Conservation (phyloP, 2,329 filamentous ascomycete genomes). For the Arthrinium phaeospermum region DNA sequence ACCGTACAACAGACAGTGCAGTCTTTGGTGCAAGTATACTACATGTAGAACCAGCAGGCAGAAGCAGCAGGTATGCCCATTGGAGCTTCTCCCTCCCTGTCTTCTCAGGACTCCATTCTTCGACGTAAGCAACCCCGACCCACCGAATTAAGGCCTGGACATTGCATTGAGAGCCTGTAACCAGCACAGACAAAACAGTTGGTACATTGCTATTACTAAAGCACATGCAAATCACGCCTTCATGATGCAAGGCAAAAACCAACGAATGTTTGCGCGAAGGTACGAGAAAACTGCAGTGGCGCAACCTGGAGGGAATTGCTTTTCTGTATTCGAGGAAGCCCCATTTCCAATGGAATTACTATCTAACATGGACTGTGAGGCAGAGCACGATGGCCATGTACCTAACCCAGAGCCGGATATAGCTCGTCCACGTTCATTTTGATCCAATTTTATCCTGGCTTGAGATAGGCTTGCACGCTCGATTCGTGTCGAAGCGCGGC, state of each 20-base stretch:
- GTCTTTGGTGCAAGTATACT: no score
- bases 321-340: not conserved
- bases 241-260: slow-evolving; percentile 10
- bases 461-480: not conserved
- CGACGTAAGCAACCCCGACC: not conserved
- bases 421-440: slow-evolving; percentile 5
- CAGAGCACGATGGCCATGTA: not conserved
- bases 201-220: slow-evolving; percentile 9
- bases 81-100: not conserved
- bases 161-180: slow-evolving; percentile 11
- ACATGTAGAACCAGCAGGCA: not conserved
- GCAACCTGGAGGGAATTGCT: slow-evolving; percentile 7
- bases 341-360: not conserved
- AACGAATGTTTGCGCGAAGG: slow-evolving; percentile 1
- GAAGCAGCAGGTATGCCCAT: not conserved
- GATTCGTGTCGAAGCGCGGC: not conserved
- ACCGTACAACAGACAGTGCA: not conserved
- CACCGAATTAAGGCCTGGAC: slow-evolving; percentile 13
- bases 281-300: not conserved
- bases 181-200: slow-evolving; percentile 3
- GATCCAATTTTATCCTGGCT: not conserved
- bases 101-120: not conserved
- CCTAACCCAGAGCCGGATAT: not conserved
- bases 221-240: slow-evolving; percentile 20
- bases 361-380: not conserved